Percentiles rank a stretch among this genome's conserved stretches.
These are phyloP conservation scores for Decorospora gaudefroyi DNA, from an alignment of 2,329 filamentous ascomycete genomes.

Conservation along the genomic window DNA sequence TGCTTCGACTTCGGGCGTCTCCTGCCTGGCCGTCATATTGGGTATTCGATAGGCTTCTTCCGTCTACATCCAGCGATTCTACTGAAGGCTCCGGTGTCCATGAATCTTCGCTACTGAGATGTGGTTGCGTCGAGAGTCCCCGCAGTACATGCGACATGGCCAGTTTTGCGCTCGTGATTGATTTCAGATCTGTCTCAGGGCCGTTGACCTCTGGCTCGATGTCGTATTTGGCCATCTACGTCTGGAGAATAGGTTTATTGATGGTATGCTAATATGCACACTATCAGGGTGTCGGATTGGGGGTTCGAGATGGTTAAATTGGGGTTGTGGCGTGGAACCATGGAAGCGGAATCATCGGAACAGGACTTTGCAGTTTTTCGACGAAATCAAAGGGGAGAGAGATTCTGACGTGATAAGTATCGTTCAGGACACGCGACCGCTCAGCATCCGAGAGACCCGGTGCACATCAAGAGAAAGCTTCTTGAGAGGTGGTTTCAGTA, in stretches of 20 bases:
- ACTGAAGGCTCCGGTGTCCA: slow-evolving; percentile 38
- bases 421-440: slow-evolving; percentile 11
- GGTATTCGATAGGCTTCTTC: slow-evolving; percentile 48
- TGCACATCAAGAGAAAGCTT: not conserved
- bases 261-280: slow-evolving; percentile 7
- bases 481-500: too few relatives aligned
- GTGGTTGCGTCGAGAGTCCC: slow-evolving; percentile 31
- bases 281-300: not conserved
- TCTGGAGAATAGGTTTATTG: not conserved
- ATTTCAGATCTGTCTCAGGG: slow-evolving; percentile 17
- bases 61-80: slow-evolving; percentile 46
- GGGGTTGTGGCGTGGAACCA: slow-evolving; percentile 20
- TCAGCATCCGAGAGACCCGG: slow-evolving; percentile 16
- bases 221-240: not conserved
- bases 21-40: slow-evolving; percentile 45
- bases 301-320: slow-evolving; percentile 9
- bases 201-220: slow-evolving; percentile 8
- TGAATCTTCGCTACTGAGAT: slow-evolving; percentile 25
- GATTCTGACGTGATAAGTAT: slow-evolving; percentile 2
- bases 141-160: slow-evolving; percentile 36
- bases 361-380: slow-evolving; percentile 1
- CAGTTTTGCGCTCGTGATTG: slow-evolving; percentile 24
- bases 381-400: slow-evolving; percentile 2
- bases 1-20: slow-evolving; percentile 39
- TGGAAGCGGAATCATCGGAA: slow-evolving; percentile 16